Conservation (phyloP, 2,329 filamentous ascomycete genomes). For the Xylaria sp. region DNA sequence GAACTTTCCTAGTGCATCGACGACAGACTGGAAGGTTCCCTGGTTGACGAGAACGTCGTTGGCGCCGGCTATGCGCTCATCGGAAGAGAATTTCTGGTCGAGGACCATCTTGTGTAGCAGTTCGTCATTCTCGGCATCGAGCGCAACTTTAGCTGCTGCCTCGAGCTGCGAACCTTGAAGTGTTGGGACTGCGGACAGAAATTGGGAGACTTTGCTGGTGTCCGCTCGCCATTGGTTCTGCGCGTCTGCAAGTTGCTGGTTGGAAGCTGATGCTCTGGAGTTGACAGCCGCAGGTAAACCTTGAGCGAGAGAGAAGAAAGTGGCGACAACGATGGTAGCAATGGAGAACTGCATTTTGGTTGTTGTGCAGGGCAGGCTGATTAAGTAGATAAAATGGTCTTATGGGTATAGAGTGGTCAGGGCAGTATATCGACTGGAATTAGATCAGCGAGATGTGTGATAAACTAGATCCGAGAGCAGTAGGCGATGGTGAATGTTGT, state of each 20-base stretch:
- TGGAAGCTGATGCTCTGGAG: neutral
- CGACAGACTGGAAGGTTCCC: conserved; percentile 33
- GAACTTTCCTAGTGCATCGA: conserved; percentile 27
- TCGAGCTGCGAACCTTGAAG: conserved; percentile 18
- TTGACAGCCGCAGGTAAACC: conserved; percentile 5
- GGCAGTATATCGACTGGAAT: neutral
- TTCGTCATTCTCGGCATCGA: conserved; percentile 34
- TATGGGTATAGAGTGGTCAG: neutral
- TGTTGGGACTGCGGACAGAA: conserved; percentile 24
- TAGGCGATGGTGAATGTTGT: neutral
- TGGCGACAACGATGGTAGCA: conserved; percentile 4
- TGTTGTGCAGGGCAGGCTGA: neutral
- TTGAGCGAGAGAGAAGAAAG: conserved; percentile 15
- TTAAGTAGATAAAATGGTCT: neutral
- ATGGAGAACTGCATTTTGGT: conserved; percentile 27
- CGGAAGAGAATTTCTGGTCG: conserved; percentile 18
- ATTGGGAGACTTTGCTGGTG: conserved; percentile 33
- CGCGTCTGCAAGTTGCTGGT: conserved; percentile 25
- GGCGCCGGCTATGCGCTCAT: conserved; percentile 15
- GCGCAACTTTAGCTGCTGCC: conserved; percentile 22
- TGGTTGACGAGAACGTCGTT: conserved; percentile 29
- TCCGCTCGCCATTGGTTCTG: conserved; percentile 30
- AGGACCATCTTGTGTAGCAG: conserved; percentile 32
- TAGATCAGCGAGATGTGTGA: neutral
- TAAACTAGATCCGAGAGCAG: neutral